phyloP scores from a whole-genome alignment of 495 filamentous ascomycete species.

The Penicillium atrosanguineum region DNA sequence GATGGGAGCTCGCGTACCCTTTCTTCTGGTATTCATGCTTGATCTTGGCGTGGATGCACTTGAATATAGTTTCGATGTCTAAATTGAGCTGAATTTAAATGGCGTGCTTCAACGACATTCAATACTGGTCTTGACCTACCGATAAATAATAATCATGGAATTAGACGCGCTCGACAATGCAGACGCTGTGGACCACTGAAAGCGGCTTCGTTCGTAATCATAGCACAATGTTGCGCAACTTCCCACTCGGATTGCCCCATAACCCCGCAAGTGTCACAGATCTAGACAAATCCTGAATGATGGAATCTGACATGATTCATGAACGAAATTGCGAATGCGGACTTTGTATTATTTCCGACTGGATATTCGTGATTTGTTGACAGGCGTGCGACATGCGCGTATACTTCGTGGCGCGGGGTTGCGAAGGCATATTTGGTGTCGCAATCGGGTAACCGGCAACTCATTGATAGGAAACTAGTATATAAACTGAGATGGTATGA shows the following conservation, averaged over 20 bases:
- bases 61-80: neutral
- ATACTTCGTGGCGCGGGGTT: neutral
- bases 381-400: conserved; percentile 6
- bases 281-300: neutral
- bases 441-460: conserved; percentile 17
- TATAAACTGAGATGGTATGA: conserved; percentile 3
- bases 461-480: neutral
- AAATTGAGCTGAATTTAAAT: neutral
- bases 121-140: neutral
- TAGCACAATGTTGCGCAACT: conserved; percentile 7
- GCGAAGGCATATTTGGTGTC: neutral
- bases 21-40: neutral
- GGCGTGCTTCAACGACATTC: neutral
- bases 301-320: conserved; percentile 11
- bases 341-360: neutral
- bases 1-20: neutral
- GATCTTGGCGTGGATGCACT: neutral
- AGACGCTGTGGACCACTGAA: neutral
- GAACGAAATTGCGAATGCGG: conserved; percentile 4
- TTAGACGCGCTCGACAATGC: no score
- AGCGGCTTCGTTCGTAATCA: conserved; percentile 2
- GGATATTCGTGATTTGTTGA: conserved; percentile 2
- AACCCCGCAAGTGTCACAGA: neutral
- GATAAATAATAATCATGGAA: no score
- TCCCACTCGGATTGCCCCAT: neutral